phyloP scores from a whole-genome alignment of 805 yeast species.

The Candida multigemmis region DNA sequence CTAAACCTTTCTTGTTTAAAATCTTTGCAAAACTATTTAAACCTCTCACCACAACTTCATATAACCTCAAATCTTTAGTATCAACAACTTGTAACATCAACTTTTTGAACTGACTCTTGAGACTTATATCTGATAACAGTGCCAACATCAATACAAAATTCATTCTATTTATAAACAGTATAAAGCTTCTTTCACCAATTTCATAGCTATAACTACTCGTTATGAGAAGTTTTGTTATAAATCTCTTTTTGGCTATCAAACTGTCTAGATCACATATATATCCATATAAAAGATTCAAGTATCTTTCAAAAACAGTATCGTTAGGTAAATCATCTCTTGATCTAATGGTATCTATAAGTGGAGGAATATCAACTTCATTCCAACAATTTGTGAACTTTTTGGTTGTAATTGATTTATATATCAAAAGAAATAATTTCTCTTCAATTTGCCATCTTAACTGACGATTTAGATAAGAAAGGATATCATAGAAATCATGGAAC shows the following conservation, averaged over 20 bases:
- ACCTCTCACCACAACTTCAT: conserved; percentile 12
- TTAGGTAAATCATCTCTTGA: conserved; percentile 19
- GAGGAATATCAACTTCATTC: conserved; percentile 16
- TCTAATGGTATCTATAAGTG: conserved; percentile 8
- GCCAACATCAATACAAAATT: conserved; percentile 25
- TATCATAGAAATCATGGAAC: conserved; percentile 18
- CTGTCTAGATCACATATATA: conserved; percentile 18
- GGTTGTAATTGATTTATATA: conserved; percentile 20
- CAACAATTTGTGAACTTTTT: conserved; percentile 26
- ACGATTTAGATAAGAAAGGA: conserved; percentile 14
- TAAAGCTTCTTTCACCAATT: conserved; percentile 14
- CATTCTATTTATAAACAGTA: conserved; percentile 26
- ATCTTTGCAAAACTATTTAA: conserved; percentile 10
- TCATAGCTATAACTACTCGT: conserved; percentile 27
- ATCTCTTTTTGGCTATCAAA: conserved; percentile 12
- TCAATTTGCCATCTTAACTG: conserved; percentile 21
- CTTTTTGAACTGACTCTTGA: conserved; percentile 16
- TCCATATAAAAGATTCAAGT: conserved; percentile 24
- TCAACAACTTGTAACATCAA: conserved; percentile 14
- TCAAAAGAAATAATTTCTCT: conserved; percentile 19
- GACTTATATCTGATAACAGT: conserved; percentile 24
- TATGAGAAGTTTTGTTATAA: conserved; percentile 25
- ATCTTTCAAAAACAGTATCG: conserved; percentile 23
- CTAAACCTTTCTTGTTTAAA: conserved; percentile 4
- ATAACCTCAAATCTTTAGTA: conserved; percentile 14